Percentiles rank a stretch among this genome's conserved stretches.
Evolutionary conservation across 768 basidiomycete genomes (phyloP).

Genomic region (Pleurotus giganteus): DNA sequence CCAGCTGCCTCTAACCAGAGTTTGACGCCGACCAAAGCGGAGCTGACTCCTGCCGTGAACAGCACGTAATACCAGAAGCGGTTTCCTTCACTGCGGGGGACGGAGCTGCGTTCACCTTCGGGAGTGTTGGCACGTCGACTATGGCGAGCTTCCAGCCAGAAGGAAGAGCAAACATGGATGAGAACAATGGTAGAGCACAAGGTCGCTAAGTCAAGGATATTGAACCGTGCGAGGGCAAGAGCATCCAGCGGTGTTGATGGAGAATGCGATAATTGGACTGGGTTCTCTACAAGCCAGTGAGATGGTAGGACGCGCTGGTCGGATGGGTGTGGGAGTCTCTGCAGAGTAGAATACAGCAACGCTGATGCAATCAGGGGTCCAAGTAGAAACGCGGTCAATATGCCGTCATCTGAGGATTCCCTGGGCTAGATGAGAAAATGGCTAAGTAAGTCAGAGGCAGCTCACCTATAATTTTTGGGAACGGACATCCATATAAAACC

Average conservation of each 20-base stretch:
- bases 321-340: conserved; percentile 24
- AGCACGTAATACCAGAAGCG: conserved; percentile 62
- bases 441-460: neutral
- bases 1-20: conserved; percentile 38
- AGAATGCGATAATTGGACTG: conserved; percentile 49
- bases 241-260: conserved; percentile 46
- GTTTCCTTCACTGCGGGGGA: conserved; percentile 68
- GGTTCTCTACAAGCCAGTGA: conserved; percentile 79
- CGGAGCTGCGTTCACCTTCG: conserved; percentile 72
- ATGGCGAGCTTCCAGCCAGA: conserved; percentile 62
- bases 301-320: conserved; percentile 41
- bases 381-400: conserved; percentile 78
- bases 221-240: conserved; percentile 67
- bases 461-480: conserved; percentile 80
- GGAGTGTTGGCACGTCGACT: conserved; percentile 33
- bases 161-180: conserved; percentile 75
- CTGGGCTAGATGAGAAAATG: conserved; percentile 34
- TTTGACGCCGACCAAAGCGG: conserved; percentile 48
- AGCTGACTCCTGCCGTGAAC: conserved; percentile 57
- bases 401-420: conserved; percentile 82
- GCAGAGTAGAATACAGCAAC: conserved; percentile 55
- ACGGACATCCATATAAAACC: conserved; percentile 90
- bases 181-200: conserved; percentile 79
- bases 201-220: conserved; percentile 75
- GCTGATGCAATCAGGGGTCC: conserved; percentile 78